A percentile compares a stretch with the other conserved stretches of the same genome.
Evolutionary conservation across 2,329 filamentous ascomycete species (phyloP).

Genomic region (Ustilaginoidea virens): DNA sequence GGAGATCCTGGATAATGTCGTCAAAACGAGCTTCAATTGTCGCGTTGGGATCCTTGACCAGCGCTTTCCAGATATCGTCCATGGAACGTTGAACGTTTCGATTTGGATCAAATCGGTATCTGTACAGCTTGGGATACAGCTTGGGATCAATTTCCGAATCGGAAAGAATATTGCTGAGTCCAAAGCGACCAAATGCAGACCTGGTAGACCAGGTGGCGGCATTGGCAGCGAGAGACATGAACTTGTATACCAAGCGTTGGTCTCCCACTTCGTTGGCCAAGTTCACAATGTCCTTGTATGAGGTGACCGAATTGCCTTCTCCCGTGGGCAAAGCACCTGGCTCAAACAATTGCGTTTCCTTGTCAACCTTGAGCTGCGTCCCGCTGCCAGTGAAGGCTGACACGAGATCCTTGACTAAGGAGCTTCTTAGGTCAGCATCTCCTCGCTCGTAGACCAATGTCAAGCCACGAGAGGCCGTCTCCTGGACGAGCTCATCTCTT

Average conservation of each 20-base stretch:
- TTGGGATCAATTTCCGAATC: conserved; percentile 83
- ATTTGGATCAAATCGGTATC: conserved; percentile 92
- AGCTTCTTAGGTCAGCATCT: conserved; percentile 61
- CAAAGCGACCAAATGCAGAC: conserved; percentile 88
- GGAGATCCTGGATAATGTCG: conserved; percentile 72
- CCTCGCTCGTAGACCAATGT: conserved; percentile 92
- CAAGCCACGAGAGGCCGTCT: conserved; percentile 81
- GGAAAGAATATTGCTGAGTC: conserved; percentile 79
- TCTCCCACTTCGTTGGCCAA: conserved; percentile 94
- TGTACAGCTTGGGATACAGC: conserved; percentile 85
- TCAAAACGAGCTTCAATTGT: conserved; percentile 75
- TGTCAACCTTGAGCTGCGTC: conserved; percentile 64
- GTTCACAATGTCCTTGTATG: conserved; percentile 93
- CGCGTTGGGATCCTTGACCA: conserved; percentile 75
- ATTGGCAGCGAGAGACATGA: conserved; percentile 94
- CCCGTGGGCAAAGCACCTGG: conserved; percentile 80
- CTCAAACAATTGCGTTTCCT: conserved; percentile 88
- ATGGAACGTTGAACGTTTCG: conserved; percentile 85
- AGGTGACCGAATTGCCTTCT: conserved; percentile 77
- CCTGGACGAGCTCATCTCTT: conserved; percentile 86
- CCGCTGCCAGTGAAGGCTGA: conserved; percentile 72
- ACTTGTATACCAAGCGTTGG: conserved; percentile 90
- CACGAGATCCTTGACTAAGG: conserved; percentile 76
- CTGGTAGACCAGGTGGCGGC: conserved; percentile 96
- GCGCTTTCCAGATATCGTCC: conserved; percentile 92